These are phyloP conservation scores for Nigrospora oryzae DNA, from an alignment of 2,329 filamentous ascomycete species.

Conservation along the genomic window DNA sequence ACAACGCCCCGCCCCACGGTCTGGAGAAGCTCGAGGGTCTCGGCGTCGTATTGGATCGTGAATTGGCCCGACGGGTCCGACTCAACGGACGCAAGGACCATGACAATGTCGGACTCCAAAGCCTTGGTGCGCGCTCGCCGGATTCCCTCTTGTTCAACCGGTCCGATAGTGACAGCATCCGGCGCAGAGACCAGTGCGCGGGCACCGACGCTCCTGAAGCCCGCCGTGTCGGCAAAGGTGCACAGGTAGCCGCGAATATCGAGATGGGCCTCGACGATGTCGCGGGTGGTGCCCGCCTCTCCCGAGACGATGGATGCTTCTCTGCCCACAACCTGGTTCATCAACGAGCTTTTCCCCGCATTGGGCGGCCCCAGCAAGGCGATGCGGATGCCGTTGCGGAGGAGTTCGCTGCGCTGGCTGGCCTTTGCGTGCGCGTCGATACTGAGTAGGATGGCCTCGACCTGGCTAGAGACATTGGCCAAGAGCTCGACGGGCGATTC, in stretches of 20 bases:
- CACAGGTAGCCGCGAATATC: conserved; percentile 87
- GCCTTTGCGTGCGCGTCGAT: conserved; percentile 67
- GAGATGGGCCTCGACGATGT: conserved; percentile 85
- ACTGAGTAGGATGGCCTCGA: conserved; percentile 49
- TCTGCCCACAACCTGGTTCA: conserved; percentile 82
- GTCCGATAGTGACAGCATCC: conserved; percentile 44
- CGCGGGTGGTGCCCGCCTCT: conserved; percentile 87
- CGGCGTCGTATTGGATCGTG: conserved; percentile 42
- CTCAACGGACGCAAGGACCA: conserved; percentile 74
- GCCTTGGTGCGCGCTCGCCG: conserved; percentile 75
- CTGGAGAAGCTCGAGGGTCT: conserved; percentile 34
- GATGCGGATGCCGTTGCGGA: conserved; percentile 77
- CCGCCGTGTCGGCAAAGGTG: conserved; percentile 92
- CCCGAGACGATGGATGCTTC: conserved; percentile 93
- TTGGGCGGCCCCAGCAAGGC: conserved; percentile 88
- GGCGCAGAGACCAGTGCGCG: conserved; percentile 6
- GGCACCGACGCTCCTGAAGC: conserved; percentile 50
- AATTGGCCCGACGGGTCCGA: conserved; percentile 20
- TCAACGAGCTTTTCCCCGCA: conserved; percentile 85
- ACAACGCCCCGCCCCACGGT: conserved; percentile 43
- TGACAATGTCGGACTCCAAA: conserved; percentile 72
- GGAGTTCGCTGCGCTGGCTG: conserved; percentile 71
- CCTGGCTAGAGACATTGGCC: conserved; percentile 56
- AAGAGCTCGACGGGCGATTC: conserved; percentile 71
- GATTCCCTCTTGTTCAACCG: conserved; percentile 84